Evolutionary conservation across 139 green algal species (phyloP), one percentile per base, ranked within the genome.

Genomic region (Picochlorum sp.): DNA sequence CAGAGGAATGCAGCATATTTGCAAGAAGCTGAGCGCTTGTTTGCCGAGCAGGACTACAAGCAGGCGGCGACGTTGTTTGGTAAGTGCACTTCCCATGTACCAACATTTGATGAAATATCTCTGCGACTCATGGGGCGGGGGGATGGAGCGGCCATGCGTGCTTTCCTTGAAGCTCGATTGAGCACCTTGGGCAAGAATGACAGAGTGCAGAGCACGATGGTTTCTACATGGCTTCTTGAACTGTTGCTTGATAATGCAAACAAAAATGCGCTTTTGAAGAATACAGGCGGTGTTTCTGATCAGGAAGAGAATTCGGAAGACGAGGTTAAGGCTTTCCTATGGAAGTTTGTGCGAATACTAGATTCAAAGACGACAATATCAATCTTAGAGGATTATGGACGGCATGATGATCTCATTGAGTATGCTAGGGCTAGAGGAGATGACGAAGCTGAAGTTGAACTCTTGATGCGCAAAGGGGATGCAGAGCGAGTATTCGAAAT

Each of bases 181-280:
- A 69, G 83, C 45, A 78, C 78, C 2, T 66, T 93, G 26, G 68
- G 68, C 1, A 49, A 13, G 8, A 67, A 81, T 18, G 84, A 89
- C 58, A 60, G 71, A 21, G 75, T 78, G 45, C 89, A 96, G 70
- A 71, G 79, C 13, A 96, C 90, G 6, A 90, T 97, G 83, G 76
- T 96, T 24, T 86, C 86, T 3, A 89, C 89, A 4, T 98, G 92
- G 92, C 73, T 96, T 47, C 81, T 80, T 10, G 92, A 98, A 81
- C 81, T 98, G 56, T 80, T 89, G 45, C 77, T 98, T 59, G 92
- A 98, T 72, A 62, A 55, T 24, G 78, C 90, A 26, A 96, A 95
- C 68, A 64, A 81, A 38, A 51, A 63, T 72, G 77, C 57, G 37
- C 34, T 54, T 54, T 54, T 20, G 18, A 54, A 54, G n/a, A 54